A percentile compares a stretch with the other conserved stretches of the same genome.
phyloP scores from a whole-genome alignment of 1,284 basidiomycete genomes.

The Fomitopsis pinicola region DNA sequence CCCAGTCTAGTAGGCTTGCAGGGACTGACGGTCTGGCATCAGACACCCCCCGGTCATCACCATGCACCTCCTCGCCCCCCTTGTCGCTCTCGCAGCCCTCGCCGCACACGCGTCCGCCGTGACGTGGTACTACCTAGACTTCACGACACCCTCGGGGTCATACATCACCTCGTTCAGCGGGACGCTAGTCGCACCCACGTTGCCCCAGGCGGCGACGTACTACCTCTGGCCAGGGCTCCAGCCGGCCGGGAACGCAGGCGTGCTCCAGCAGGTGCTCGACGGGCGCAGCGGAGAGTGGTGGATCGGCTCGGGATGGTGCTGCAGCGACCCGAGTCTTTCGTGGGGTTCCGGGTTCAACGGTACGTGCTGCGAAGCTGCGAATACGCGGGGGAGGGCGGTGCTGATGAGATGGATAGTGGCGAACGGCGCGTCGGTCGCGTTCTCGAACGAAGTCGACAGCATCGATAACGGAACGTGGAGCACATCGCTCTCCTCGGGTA shows the following conservation, averaged over 20 bases:
- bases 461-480: neutral
- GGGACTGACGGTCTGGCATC: neutral
- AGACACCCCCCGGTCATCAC: neutral
- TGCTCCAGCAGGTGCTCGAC: conserved; percentile 1
- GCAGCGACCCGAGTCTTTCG: neutral
- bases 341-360: neutral
- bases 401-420: neutral
- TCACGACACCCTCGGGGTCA: neutral
- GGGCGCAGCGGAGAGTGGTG: conserved; percentile 1
- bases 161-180: neutral
- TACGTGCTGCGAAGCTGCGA: neutral
- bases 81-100: neutral
- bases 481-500: neutral
- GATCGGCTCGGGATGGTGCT: neutral
- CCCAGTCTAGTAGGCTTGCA: neutral
- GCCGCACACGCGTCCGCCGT: neutral
- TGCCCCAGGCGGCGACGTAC: neutral
- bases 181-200: neutral
- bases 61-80: neutral
- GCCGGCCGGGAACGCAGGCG: neutral
- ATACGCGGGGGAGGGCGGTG: neutral
- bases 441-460: neutral
- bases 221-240: neutral
- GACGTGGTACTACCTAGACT: neutral
- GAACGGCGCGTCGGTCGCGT: neutral